These are phyloP conservation scores for Cytidiella melzeri DNA, from an alignment of 768 basidiomycete genomes.

Conservation along the genomic window DNA sequence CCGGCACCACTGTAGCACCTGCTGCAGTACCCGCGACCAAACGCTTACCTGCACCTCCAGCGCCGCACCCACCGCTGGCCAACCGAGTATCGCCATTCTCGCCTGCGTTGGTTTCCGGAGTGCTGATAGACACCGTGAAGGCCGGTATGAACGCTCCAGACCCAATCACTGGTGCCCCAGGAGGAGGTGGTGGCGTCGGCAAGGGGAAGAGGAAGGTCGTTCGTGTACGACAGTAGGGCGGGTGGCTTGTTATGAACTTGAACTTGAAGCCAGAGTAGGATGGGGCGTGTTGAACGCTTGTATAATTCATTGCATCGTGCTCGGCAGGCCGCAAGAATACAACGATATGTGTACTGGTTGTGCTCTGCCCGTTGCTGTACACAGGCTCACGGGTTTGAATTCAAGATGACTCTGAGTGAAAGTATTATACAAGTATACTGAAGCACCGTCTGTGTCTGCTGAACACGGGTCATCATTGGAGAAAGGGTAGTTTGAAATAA, in stretches of 20 bases:
- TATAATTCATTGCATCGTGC: background rate
- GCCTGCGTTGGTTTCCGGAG: conserved; percentile 68
- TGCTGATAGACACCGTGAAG: conserved; percentile 79
- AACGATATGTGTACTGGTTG: too few species aligned
- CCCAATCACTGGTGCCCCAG: conserved; percentile 32
- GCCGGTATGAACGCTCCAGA: conserved; percentile 74
- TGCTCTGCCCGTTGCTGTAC: too few species aligned
- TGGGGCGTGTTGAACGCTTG: background rate
- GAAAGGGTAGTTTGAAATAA: too few species aligned
- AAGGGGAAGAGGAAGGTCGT: conserved; percentile 82
- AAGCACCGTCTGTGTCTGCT: too few species aligned
- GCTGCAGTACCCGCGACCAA: conserved; percentile 10
- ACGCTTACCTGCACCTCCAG: conserved; percentile 63
- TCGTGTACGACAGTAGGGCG: conserved; percentile 52
- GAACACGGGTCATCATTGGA: too few species aligned
- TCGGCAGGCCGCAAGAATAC: background rate
- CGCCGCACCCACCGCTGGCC: conserved; percentile 66
- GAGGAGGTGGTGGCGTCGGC: conserved; percentile 24
- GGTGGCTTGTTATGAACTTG: background rate
- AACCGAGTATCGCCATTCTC: conserved; percentile 76
- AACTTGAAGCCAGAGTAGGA: background rate
- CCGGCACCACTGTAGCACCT: conserved; percentile 21
- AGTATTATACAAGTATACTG: too few species aligned
- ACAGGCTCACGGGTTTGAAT: too few species aligned
- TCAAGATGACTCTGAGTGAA: too few species aligned